Evolutionary conservation across 2,329 filamentous ascomycete genomes (phyloP).

Genomic region (Sarocladium strictum): DNA sequence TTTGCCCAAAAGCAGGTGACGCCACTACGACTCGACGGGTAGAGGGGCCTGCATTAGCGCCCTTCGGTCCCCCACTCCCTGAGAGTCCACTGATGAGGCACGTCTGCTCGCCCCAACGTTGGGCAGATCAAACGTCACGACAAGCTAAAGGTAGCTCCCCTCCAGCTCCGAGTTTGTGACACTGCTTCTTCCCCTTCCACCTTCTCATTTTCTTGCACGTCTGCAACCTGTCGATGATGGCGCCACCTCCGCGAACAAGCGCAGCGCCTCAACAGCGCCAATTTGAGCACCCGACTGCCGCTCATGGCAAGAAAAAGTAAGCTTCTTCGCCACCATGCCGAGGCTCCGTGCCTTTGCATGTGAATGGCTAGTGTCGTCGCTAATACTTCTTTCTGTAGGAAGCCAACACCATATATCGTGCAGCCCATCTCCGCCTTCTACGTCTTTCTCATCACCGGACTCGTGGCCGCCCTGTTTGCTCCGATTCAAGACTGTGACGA

Average conservation of each 20-base stretch:
- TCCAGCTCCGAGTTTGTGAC: not conserved
- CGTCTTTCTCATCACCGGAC: constrained; percentile 67
- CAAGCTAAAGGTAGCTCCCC: not conserved
- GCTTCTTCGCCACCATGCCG: constrained; percentile 9
- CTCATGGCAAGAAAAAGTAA: constrained; percentile 48
- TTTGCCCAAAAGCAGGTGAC: constrained; percentile 1
- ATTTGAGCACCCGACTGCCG: constrained; percentile 42
- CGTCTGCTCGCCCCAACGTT: not conserved
- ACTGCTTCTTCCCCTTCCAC: not conserved
- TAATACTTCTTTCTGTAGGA: constrained; percentile 21
- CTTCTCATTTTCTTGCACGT: not conserved
- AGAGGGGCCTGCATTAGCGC: constrained; percentile 6
- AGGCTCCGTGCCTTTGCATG: not conserved
- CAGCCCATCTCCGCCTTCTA: constrained; percentile 74
- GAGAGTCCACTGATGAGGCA: not conserved
- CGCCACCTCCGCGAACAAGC: constrained; percentile 21
- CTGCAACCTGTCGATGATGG: constrained; percentile 25
- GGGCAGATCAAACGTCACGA: not conserved
- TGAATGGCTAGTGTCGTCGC: not conserved
- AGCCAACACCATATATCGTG: constrained; percentile 54
- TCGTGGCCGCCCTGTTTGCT: constrained; percentile 71
- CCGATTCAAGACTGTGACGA: constrained; percentile 98
- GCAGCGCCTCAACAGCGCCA: constrained; percentile 21
- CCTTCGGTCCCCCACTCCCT: not conserved
- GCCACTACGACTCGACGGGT: constrained; percentile 4